Conservation (phyloP, 805 yeast species). For the Torulaspora quercuum region DNA sequence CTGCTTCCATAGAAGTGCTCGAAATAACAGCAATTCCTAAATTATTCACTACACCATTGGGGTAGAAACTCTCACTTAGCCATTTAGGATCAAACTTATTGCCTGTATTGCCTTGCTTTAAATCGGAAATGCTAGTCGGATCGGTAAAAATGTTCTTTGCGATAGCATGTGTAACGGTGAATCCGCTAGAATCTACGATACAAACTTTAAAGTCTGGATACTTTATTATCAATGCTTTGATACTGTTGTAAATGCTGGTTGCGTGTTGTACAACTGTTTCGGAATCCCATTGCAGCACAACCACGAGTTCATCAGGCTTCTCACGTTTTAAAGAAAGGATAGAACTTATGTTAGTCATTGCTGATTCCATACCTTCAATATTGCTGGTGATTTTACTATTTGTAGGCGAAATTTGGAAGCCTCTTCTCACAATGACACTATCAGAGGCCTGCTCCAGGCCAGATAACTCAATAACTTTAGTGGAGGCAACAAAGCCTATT, state of each 20-base stretch:
- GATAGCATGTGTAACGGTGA: slow-evolving; percentile 14
- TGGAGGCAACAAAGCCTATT: slow-evolving; percentile 21
- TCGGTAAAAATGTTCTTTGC: slow-evolving; percentile 3
- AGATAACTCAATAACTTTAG: slow-evolving; percentile 21
- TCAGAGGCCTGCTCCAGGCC: slow-evolving; percentile 18
- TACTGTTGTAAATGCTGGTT: slow-evolving; percentile 22
- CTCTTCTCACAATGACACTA: slow-evolving; percentile 27
- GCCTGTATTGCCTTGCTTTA: background rate
- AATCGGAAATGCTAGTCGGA: slow-evolving; percentile 3
- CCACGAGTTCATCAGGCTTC: slow-evolving; percentile 26
- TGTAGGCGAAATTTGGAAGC: slow-evolving; percentile 14
- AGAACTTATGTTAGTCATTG: slow-evolving; percentile 31
- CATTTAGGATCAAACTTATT: slow-evolving; percentile 20
- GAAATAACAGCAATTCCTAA: slow-evolving; percentile 29
- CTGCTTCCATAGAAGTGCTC: slow-evolving; percentile 26
- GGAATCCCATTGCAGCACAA: slow-evolving; percentile 32
- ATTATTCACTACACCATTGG: slow-evolving; percentile 7
- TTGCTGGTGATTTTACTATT: slow-evolving; percentile 1
- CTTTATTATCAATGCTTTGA: slow-evolving; percentile 25
- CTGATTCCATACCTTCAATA: slow-evolving; percentile 19
- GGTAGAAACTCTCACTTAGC: slow-evolving; percentile 17
- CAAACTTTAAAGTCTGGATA: slow-evolving; percentile 22
- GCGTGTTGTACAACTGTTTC: slow-evolving; percentile 15
- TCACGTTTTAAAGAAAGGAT: slow-evolving; percentile 30
- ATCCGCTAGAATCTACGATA: slow-evolving; percentile 22